A percentile compares a stretch with the other conserved stretches of the same genome.
Evolutionary conservation across 2,329 filamentous ascomycete species (phyloP).

Genomic region (Teratosphaeria viscida): DNA sequence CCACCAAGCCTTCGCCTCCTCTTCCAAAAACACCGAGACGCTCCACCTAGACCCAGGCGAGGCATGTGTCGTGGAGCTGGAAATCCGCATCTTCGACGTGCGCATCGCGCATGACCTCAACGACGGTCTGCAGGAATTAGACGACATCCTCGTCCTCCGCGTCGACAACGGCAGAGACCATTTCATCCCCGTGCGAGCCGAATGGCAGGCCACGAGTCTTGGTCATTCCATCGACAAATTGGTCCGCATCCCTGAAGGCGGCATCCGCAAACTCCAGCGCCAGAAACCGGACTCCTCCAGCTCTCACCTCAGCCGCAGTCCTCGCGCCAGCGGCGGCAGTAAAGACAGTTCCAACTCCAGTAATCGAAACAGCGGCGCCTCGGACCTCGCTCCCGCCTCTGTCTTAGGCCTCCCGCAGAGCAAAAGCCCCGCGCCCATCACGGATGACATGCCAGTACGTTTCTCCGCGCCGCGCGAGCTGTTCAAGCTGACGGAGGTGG

Average conservation of each 20-base stretch:
- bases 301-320: not conserved
- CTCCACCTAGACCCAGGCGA: slow-evolving; percentile 77
- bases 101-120: slow-evolving; percentile 62
- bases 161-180: slow-evolving; percentile 79
- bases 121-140: slow-evolving; percentile 52
- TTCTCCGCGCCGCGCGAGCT: slow-evolving; percentile 81
- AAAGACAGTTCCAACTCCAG: slow-evolving; percentile 1
- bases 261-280: slow-evolving; percentile 61
- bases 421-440: not conserved
- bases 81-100: slow-evolving; percentile 55
- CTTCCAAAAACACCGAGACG: slow-evolving; percentile 26
- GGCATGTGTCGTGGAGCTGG: slow-evolving; percentile 59
- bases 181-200: slow-evolving; percentile 71
- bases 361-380: slow-evolving; percentile 2
- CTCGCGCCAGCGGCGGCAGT: not conserved
- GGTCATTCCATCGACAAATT: slow-evolving; percentile 81
- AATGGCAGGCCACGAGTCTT: slow-evolving; percentile 74
- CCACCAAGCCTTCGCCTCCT: slow-evolving; percentile 11
- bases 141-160: slow-evolving; percentile 80
- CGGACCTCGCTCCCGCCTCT: not conserved
- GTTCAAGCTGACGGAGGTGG: slow-evolving; percentile 75
- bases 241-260: slow-evolving; percentile 68
- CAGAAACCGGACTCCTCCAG: slow-evolving; percentile 34
- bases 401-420: not conserved
- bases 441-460: slow-evolving; percentile 43